Evolutionary conservation across 345 rosid genomes (phyloP).

Genomic region (Corchorus capsularis): DNA sequence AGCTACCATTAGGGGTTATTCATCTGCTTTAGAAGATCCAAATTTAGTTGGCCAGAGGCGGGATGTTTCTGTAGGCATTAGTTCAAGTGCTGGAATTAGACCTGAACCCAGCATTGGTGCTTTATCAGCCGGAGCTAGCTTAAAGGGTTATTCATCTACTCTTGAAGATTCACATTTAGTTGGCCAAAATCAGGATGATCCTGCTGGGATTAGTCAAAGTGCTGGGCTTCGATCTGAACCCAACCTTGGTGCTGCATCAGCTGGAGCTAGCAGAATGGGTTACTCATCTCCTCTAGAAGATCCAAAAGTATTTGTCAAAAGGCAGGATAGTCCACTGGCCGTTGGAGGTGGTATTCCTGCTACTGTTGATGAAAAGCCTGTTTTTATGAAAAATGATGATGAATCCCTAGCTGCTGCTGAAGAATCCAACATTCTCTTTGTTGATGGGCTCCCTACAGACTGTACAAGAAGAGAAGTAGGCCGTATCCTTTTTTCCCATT

Average conservation of each 20-base stretch:
- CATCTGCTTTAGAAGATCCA: constrained; percentile 35
- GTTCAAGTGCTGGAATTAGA: background rate
- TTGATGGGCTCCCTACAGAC: constrained; percentile 62
- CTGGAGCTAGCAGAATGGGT: constrained; percentile 32
- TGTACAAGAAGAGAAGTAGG: constrained; percentile 76
- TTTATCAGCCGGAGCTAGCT: background rate
- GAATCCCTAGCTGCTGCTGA: constrained; percentile 17
- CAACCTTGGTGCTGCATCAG: constrained; percentile 26
- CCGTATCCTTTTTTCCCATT: constrained; percentile 49
- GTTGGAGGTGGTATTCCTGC: constrained; percentile 32
- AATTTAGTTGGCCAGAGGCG: constrained; percentile 29
- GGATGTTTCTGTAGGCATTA: constrained; percentile 29
- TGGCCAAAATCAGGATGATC: background rate
- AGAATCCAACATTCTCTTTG: constrained; percentile 54
- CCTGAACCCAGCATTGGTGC: background rate
- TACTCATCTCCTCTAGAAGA: constrained; percentile 38
- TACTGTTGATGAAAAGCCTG: constrained; percentile 30
- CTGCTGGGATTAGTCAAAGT: constrained; percentile 10
- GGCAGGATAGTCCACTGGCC: constrained; percentile 33
- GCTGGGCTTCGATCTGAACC: constrained; percentile 29
- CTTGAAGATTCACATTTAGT: background rate
- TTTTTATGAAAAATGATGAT: constrained; percentile 34
- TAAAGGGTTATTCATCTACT: background rate
- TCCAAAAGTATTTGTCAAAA: constrained; percentile 28
- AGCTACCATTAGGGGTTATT: constrained; percentile 30